Percentiles rank a stretch among this genome's conserved stretches.
These are phyloP conservation scores for Fusarium denticulatum DNA, from an alignment of 2,329 filamentous ascomycete genomes.

Conservation along the genomic window DNA sequence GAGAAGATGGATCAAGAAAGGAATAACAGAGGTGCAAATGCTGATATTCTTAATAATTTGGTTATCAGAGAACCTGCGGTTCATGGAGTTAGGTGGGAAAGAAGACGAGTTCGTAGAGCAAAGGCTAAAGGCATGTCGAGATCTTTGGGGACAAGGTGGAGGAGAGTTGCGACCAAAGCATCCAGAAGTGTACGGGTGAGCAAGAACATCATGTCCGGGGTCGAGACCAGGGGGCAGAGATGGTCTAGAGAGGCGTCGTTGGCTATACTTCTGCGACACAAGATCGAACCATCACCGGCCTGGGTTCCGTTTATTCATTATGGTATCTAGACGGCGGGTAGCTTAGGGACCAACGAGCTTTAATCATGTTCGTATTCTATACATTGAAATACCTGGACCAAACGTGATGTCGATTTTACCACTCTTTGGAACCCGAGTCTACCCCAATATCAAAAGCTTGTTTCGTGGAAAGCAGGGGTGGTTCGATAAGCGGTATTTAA, in stretches of 20 bases:
- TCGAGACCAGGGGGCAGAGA: not conserved
- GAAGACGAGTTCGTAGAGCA: not conserved
- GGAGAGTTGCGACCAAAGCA: not conserved
- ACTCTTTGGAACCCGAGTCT: conserved; percentile 40
- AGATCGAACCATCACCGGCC: not conserved
- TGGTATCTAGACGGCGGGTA: not conserved
- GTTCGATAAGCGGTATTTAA: conserved; percentile 40
- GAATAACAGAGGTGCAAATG: fast-evolving
- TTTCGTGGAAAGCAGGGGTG: conserved; percentile 49
- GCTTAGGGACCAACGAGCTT: fast-evolving
- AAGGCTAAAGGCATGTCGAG: not conserved
- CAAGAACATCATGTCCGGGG: fast-evolving
- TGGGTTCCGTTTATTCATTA: not conserved
- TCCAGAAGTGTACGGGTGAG: not conserved
- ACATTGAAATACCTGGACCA: fast-evolving
- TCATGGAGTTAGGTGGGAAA: not conserved
- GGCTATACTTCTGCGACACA: not conserved
- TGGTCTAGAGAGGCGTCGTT: not conserved
- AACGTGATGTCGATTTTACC: not conserved
- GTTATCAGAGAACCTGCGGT: not conserved
- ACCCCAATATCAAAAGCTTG: conserved; percentile 56
- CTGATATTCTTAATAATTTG: fast-evolving
- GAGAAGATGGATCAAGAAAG: not conserved
- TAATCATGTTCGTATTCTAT: fast-evolving
- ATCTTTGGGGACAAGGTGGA: not conserved